Percentiles rank a stretch among this genome's conserved stretches.
Conservation (phyloP, 225 moss, liverwort and hornwort species). For the Thuidium tamariscinum region DNA sequence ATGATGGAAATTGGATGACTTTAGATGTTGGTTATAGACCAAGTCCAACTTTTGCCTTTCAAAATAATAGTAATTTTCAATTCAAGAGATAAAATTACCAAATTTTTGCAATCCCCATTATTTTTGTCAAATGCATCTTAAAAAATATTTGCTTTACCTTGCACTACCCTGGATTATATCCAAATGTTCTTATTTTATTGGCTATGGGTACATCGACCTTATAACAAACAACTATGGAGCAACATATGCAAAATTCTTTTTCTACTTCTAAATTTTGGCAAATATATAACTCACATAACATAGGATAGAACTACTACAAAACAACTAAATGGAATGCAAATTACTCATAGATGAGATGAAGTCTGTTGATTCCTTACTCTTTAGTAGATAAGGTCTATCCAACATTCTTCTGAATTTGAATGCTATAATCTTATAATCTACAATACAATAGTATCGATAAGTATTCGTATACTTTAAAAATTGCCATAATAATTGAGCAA, state of each 20-base stretch:
- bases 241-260: not conserved
- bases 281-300: not conserved
- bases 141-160: too few species aligned
- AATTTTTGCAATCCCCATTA: too few species aligned
- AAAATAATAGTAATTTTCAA: too few species aligned
- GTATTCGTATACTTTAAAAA: not conserved
- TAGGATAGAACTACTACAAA: too few species aligned
- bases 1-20: too few species aligned
- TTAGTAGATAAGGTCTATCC: accelerated
- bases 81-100: too few species aligned
- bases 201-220: too few species aligned
- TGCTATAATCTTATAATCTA: not conserved
- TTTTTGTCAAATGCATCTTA: too few species aligned
- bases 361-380: not conserved
- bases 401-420: not conserved
- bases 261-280: not conserved
- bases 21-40: too few species aligned
- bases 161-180: too few species aligned
- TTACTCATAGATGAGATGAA: not conserved
- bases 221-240: not conserved
- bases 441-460: not conserved
- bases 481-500: not conserved
- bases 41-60: too few species aligned
- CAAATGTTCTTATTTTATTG: too few species aligned
- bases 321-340: not conserved